Evolutionary conservation across 2,329 filamentous ascomycete genomes (phyloP).

Genomic region (Xylaria digitata): DNA sequence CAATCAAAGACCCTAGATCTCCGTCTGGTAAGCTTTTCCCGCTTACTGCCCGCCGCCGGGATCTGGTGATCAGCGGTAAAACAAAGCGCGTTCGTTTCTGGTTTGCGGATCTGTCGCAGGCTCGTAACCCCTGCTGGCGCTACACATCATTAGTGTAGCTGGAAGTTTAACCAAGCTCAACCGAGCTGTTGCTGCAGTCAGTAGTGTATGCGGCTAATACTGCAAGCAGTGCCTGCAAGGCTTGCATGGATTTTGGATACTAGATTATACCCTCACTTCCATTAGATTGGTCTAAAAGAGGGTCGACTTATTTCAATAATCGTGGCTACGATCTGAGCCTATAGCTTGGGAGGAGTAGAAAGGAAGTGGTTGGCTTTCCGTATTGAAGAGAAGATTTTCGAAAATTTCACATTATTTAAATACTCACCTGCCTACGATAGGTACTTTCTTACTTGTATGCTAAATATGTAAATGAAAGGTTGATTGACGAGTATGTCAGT

Average conservation of each 20-base stretch:
- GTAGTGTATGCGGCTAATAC: background rate
- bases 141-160: slow-evolving; percentile 31
- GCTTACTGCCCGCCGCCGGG: slow-evolving; percentile 17
- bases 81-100: slow-evolving; percentile 48
- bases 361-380: too few relatives aligned
- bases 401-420: too few relatives aligned
- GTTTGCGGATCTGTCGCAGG: slow-evolving; percentile 52
- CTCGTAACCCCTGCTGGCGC: slow-evolving; percentile 44
- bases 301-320: too few relatives aligned
- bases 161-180: background rate
- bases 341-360: too few relatives aligned
- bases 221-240: background rate
- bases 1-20: slow-evolving; percentile 28
- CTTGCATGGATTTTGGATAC: background rate
- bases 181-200: background rate
- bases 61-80: slow-evolving; percentile 39
- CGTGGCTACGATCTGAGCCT: too few relatives aligned
- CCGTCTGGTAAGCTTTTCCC: slow-evolving; percentile 15
- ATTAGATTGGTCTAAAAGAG: too few relatives aligned
- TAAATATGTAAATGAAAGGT: background rate
- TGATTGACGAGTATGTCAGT: background rate
- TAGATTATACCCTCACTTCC: too few relatives aligned
- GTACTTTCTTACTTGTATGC: too few relatives aligned
- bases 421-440: too few relatives aligned
- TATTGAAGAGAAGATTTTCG: too few relatives aligned